These are phyloP conservation scores for Thermochaetoides dissita DNA, from an alignment of 2,329 filamentous ascomycete species.

Conservation along the genomic window DNA sequence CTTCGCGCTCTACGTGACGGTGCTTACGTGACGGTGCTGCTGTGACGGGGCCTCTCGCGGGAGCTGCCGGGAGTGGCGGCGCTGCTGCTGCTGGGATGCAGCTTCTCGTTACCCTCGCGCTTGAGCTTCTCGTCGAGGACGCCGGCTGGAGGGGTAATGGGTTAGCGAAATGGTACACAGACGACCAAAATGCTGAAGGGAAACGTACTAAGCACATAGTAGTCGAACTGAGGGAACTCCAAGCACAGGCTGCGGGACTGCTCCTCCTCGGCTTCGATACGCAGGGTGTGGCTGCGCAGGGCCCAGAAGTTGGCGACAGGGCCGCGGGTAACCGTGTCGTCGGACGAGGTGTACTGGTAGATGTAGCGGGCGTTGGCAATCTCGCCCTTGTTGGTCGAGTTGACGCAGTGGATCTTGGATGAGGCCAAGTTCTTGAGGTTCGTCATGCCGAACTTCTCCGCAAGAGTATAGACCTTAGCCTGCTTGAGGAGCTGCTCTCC, in stretches of 20 bases:
- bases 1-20: no score
- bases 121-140: slow-evolving; percentile 54
- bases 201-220: slow-evolving; percentile 68
- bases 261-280: slow-evolving; percentile 73
- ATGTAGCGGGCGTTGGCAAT: slow-evolving; percentile 86
- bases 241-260: slow-evolving; percentile 67
- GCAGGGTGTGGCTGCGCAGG: slow-evolving; percentile 61
- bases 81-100: slow-evolving; percentile 28
- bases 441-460: slow-evolving; percentile 58
- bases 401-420: slow-evolving; percentile 83
- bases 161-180: slow-evolving; percentile 9
- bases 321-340: slow-evolving; percentile 61
- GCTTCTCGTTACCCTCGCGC: slow-evolving; percentile 46
- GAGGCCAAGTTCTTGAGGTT: slow-evolving; percentile 64
- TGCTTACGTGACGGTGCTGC: slow-evolving; percentile 17
- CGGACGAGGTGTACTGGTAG: slow-evolving; percentile 58
- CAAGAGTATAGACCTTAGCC: slow-evolving; percentile 78
- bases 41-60: slow-evolving; percentile 44
- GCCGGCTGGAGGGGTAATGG: slow-evolving; percentile 30
- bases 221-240: slow-evolving; percentile 82
- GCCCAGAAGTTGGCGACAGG: slow-evolving; percentile 90
- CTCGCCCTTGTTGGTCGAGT: slow-evolving; percentile 76
- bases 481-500: slow-evolving; percentile 77
- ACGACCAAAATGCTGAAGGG: slow-evolving; percentile 10
- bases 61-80: slow-evolving; percentile 26